Evolutionary conservation across 2,329 filamentous ascomycete species (phyloP), one percentile per base, ranked within the genome.

Genomic region (Aspergillus pseudonomiae): DNA sequence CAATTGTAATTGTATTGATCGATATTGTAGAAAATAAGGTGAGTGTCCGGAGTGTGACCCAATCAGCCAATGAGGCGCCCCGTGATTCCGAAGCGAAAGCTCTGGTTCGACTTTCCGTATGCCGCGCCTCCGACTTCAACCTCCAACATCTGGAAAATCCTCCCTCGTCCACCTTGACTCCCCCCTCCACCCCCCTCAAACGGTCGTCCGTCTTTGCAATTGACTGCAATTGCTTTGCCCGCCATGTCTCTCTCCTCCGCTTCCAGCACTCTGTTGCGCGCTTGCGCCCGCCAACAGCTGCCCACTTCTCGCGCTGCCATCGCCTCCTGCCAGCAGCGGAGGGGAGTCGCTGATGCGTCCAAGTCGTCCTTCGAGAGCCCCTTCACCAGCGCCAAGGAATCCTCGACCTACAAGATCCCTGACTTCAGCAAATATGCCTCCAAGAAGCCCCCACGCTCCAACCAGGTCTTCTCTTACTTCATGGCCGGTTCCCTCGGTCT

Each of bases 401-500:
- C 72, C 60, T 75, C 84, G 58, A 87, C 85, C 72, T 89, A 85
- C 80, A 88, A 91, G 81, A 91, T 98, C 77, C 95, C 95, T 72
- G 89, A 91, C 83, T 98, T 96, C 82, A 88, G 88, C 80, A 90
- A 93, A 79, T 99, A 99, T 85, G 85, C 89, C 82, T 90, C 87
- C 81, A 89, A 88, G 78, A 83, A 84, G 70, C 82, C 83, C 72
- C 85, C 90, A 79, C 86, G 83, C 71, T 85, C 85, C 75, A 97
- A 96, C 83, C 91, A 94, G 85, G 84, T 96, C 72, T 95, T 97
- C 81, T 89, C 90, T 75, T 99, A 99, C 88, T 98, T 99, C 84
- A 97, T 98, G 92, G 95, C 97, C 71, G 95, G 95, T 75, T 90
- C 92, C 62, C 91, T 99, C 86, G 95, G 95, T 78, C 91, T 95